Evolutionary conservation across 768 basidiomycete genomes (phyloP).

Genomic region (Clavulina sp.): DNA sequence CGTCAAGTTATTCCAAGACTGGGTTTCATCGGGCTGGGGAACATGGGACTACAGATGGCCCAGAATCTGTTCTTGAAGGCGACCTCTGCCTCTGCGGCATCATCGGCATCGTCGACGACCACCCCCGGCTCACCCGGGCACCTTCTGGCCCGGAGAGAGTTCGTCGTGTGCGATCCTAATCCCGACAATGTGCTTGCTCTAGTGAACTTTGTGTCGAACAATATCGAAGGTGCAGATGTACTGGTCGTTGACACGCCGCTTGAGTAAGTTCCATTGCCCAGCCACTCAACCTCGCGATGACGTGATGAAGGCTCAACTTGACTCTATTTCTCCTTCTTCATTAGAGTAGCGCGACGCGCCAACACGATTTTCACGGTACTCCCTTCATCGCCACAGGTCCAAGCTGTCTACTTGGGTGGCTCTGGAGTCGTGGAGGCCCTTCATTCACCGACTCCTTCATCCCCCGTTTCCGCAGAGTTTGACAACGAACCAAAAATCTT

Average conservation of each 20-base stretch:
- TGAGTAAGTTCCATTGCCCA: constrained; percentile 46
- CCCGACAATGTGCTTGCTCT: constrained; percentile 35
- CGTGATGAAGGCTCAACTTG: too few species aligned
- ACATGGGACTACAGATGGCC: constrained; percentile 81
- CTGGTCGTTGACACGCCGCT: constrained; percentile 49
- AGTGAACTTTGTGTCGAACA: constrained; percentile 34
- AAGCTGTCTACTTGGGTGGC: constrained; percentile 43
- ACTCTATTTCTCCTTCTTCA: background rate
- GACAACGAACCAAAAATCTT: constrained; percentile 26
- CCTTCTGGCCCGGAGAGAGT: too few species aligned
- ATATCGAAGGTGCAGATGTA: constrained; percentile 39
- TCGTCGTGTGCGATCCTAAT: constrained; percentile 69
- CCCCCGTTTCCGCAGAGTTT: constrained; percentile 24
- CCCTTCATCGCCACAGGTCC: constrained; percentile 79
- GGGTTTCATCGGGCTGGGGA: constrained; percentile 72
- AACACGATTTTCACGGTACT: constrained; percentile 71
- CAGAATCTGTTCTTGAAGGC: constrained; percentile 63
- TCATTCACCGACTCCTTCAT: constrained; percentile 22
- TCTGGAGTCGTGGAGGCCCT: constrained; percentile 6
- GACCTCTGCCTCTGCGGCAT: background rate
- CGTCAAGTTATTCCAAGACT: constrained; percentile 17
- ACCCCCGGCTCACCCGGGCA: too few species aligned
- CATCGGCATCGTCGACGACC: too few species aligned
- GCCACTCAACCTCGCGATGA: too few species aligned
- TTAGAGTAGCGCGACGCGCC: constrained; percentile 16